Evolutionary conservation across 2,329 filamentous ascomycete genomes (phyloP).

Genomic region (Aureobasidium sp.): DNA sequence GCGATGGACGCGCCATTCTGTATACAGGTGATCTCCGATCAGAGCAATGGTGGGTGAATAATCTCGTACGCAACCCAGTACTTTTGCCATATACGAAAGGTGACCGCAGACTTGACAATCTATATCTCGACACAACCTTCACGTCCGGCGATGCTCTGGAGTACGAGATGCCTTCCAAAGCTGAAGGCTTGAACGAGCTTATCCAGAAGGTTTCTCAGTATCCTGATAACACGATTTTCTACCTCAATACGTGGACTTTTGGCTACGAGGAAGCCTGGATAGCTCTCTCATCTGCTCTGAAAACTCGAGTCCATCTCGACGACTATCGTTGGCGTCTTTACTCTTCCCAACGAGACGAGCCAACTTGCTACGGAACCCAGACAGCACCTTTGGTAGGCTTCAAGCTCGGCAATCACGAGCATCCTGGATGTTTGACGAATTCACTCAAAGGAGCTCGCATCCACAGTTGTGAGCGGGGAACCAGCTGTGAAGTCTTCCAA

Average conservation of each 20-base stretch:
- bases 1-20: constrained; percentile 61
- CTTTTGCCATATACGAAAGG: constrained; percentile 67
- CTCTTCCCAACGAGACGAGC: constrained; percentile 44
- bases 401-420: constrained; percentile 62
- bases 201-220: constrained; percentile 61
- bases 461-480: constrained; percentile 79
- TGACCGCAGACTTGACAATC: constrained; percentile 62
- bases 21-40: constrained; percentile 87
- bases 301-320: constrained; percentile 72
- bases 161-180: constrained; percentile 55
- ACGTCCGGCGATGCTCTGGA: constrained; percentile 45
- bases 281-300: constrained; percentile 63
- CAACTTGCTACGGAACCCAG: constrained; percentile 47
- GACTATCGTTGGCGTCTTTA: constrained; percentile 73
- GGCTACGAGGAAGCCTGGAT: constrained; percentile 92
- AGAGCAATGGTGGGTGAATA: constrained; percentile 79
- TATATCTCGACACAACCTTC: constrained; percentile 89
- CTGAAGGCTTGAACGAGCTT: constrained; percentile 68
- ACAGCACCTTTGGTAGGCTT: constrained; percentile 66
- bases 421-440: constrained; percentile 65
- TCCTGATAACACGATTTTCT: constrained; percentile 68
- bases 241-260: constrained; percentile 85
- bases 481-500: constrained; percentile 49
- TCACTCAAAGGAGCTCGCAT: constrained; percentile 54
- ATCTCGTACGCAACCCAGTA: constrained; percentile 61